phyloP scores from a whole-genome alignment of 1,139 yeast genomes.

The Candida smagusa region DNA sequence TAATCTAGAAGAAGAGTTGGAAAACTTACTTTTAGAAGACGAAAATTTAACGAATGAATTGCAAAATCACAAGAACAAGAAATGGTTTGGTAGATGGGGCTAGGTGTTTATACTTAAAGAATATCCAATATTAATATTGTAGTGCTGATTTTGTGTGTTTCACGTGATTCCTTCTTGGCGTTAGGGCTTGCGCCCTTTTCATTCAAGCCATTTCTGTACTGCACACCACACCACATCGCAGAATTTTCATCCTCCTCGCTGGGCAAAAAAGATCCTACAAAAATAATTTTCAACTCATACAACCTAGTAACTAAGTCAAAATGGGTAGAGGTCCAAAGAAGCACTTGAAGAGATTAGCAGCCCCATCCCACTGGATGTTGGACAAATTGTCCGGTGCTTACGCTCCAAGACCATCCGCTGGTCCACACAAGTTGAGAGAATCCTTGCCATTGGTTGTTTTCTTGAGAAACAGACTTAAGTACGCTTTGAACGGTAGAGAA shows the following conservation, averaged over 20 bases:
- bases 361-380: slow-evolving; percentile 99
- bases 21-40: slow-evolving; percentile 26
- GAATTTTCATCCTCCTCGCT: slow-evolving; percentile 1
- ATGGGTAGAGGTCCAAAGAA: slow-evolving; percentile 51
- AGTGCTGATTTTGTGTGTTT: too few species aligned
- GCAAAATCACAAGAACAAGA: slow-evolving; percentile 21
- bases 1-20: slow-evolving; percentile 47
- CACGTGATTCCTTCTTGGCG: neutral
- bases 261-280: slow-evolving; percentile 1
- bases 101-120: neutral
- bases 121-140: too few species aligned
- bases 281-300: neutral
- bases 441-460: slow-evolving; percentile 96
- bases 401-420: slow-evolving; percentile 99
- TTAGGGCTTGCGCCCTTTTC: neutral
- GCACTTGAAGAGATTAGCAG: slow-evolving; percentile 97
- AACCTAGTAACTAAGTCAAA: slow-evolving; percentile 11
- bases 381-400: slow-evolving; percentile 99
- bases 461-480: slow-evolving; percentile 99
- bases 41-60: slow-evolving; percentile 27
- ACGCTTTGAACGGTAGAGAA: slow-evolving; percentile 99
- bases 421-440: slow-evolving; percentile 99
- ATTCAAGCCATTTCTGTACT: too few species aligned
- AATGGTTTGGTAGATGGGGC: slow-evolving; percentile 37
- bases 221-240: neutral